Evolutionary conservation across 2,329 filamentous ascomycete genomes (phyloP), one percentile per base, ranked within the genome.

Genomic region (Aspergillus phoenicis): DNA sequence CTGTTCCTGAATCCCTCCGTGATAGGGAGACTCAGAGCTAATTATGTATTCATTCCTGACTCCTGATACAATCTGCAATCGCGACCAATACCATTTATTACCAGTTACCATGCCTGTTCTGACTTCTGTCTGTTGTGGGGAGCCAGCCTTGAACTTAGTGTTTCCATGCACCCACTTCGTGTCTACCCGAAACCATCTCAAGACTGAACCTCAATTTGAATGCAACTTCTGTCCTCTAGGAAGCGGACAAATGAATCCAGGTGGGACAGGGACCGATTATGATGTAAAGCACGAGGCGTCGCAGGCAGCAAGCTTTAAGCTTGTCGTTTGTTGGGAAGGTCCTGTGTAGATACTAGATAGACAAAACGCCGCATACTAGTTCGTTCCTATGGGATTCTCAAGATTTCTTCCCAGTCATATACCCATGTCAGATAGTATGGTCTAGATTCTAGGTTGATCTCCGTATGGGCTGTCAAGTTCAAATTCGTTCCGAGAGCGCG

Each of bases 131-230:
- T 51, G 57, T 63, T 62, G 58, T 54, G 59, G 39, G 54, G 33
- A 36, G 33, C 11, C 51, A 51, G 55, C 57, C 52, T 57, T 59
- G 52, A 62, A 54, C 48, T 87, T 63, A 58, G 62, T 58, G 49
- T 59, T 52, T 11, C 57, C 48, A 48, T 59, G 48, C 61, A 41
- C 57, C 62, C 61, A 62, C 61, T 60, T 67, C 59, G 64, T 65
- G 61, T 66, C 59, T 62, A 66, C 64, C 63, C 66, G 63, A 68
- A 63, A 67, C 62, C 43, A 45, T 63, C 59, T 48, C 45, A 41
- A 15, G 45, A 52, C 56, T 41, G 56, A 39, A 52, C 47, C 22
- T 41, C 48, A 51, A 41, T 8, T n/a, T 24, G 26, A 33, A 36
- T 20, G 39, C 26, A 39, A 20, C 26, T 55, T 13, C 39, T 43